Percentiles rank a stretch among this genome's conserved stretches.
These are phyloP conservation scores for Heritiera fomes DNA, from an alignment of 345 rosid species.

Conservation along the genomic window DNA sequence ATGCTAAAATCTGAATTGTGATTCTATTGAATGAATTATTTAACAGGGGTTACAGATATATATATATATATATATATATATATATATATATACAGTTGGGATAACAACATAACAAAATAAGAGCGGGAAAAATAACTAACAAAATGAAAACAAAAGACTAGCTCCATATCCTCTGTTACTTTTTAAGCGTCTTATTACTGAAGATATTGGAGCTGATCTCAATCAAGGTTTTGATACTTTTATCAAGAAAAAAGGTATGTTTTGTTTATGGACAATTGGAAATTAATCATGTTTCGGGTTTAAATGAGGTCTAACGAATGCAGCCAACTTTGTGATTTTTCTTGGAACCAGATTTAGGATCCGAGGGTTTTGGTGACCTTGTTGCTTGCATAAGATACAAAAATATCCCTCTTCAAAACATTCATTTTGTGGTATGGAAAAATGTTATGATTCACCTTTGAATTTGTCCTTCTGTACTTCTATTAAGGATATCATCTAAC, in stretches of 20 bases:
- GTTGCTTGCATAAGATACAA: conserved; percentile 83
- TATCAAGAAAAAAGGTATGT: conserved; percentile 69
- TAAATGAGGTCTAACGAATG: conserved; percentile 24
- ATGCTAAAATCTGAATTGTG: too few species aligned
- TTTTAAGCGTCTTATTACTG: conserved; percentile 69
- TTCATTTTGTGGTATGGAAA: conserved; percentile 93
- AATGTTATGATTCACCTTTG: conserved; percentile 20
- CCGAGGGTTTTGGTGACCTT: conserved; percentile 86
- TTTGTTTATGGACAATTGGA: conserved; percentile 14
- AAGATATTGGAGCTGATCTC: conserved; percentile 89
- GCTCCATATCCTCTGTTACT: too few species aligned
- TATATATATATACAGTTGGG: too few species aligned
- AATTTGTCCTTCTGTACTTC: background rate
- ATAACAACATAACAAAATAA: too few species aligned
- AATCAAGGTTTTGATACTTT: conserved; percentile 93
- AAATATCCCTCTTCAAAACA: conserved; percentile 77
- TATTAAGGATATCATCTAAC: conserved; percentile 32
- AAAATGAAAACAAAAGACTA: too few species aligned
- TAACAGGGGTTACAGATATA: too few species aligned
- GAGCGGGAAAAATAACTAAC: too few species aligned
- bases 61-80: too few species aligned
- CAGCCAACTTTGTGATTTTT: conserved; percentile 13
- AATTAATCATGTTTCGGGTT: background rate
- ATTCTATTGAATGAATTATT: too few species aligned
- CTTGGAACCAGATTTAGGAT: conserved; percentile 70